Evolutionary conservation across 768 basidiomycete genomes (phyloP).

Genomic region (Psilocybe cyanescens): DNA sequence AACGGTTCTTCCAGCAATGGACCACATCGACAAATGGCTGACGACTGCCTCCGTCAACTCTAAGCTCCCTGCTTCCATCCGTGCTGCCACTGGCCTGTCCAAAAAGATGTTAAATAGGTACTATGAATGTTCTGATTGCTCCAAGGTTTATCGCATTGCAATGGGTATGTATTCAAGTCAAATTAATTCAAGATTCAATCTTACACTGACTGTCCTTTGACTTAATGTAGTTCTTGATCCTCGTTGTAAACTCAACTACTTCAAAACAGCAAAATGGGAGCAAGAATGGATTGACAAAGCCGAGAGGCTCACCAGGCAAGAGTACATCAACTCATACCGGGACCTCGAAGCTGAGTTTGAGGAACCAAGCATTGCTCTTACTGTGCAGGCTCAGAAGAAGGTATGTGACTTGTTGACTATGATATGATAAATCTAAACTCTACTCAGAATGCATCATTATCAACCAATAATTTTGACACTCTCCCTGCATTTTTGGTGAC

Average conservation of each 20-base stretch:
- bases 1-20: constrained; percentile 8
- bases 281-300: constrained; percentile 27
- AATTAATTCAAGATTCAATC: background rate
- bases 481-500: too few relatives aligned
- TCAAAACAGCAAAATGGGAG: constrained; percentile 24
- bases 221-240: constrained; percentile 25
- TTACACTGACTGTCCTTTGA: background rate
- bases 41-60: constrained; percentile 9
- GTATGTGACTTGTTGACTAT: too few relatives aligned
- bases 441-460: too few relatives aligned
- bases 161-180: constrained; percentile 22
- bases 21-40: constrained; percentile 21
- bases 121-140: constrained; percentile 27
- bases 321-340: background rate
- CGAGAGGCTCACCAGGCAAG: constrained; percentile 1
- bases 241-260: constrained; percentile 27
- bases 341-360: too few relatives aligned
- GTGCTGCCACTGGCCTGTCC: constrained; percentile 22
- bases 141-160: constrained; percentile 25
- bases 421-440: too few relatives aligned
- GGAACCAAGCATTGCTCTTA: too few relatives aligned
- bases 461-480: too few relatives aligned
- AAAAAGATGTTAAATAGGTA: constrained; percentile 35
- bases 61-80: constrained; percentile 19
- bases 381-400: background rate